Percentiles rank a stretch among this genome's conserved stretches.
These are phyloP conservation scores for Coccomyxa subellipsoidea DNA, from an alignment of 163 green algal genomes.

Conservation along the genomic window DNA sequence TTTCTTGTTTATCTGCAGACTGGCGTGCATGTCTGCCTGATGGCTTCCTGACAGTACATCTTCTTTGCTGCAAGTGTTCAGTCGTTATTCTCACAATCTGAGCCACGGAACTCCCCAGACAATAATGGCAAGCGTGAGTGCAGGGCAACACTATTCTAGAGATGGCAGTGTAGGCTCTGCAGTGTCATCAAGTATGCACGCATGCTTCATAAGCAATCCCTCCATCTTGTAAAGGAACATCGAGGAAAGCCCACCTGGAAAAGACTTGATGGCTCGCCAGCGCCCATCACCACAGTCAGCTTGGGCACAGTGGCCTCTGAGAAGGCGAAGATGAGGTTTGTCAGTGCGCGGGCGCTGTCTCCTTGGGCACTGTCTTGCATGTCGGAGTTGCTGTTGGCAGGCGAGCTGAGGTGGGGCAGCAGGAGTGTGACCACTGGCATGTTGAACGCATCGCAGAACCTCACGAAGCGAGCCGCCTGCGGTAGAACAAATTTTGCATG, in stretches of 20 bases:
- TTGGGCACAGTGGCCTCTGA: background rate
- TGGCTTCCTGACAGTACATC: too few species aligned
- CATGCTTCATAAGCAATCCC: too few species aligned
- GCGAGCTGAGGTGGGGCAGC: background rate
- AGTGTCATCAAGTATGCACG: too few species aligned
- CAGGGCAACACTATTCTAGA: too few species aligned
- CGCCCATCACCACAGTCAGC: background rate
- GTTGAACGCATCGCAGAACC: conserved; percentile 4
- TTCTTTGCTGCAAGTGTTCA: too few species aligned
- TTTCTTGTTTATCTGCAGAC: too few species aligned
- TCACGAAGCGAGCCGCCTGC: background rate
- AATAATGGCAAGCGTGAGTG: too few species aligned
- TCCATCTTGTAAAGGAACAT: too few species aligned
- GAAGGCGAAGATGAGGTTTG: background rate
- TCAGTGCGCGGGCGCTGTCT: background rate
- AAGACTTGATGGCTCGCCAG: background rate
- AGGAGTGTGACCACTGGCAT: background rate
- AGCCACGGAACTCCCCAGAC: too few species aligned
- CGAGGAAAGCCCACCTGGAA: background rate
- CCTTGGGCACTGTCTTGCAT: background rate
- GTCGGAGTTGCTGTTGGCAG: background rate
- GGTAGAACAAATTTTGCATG: background rate
- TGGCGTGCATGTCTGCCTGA: too few species aligned
- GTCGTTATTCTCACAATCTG: too few species aligned
- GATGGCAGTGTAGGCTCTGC: too few species aligned